Evolutionary conservation across 176 grass and related monocot species (phyloP), one percentile per base, ranked within the genome.

Genomic region (Tillandsia leiboldiana): DNA sequence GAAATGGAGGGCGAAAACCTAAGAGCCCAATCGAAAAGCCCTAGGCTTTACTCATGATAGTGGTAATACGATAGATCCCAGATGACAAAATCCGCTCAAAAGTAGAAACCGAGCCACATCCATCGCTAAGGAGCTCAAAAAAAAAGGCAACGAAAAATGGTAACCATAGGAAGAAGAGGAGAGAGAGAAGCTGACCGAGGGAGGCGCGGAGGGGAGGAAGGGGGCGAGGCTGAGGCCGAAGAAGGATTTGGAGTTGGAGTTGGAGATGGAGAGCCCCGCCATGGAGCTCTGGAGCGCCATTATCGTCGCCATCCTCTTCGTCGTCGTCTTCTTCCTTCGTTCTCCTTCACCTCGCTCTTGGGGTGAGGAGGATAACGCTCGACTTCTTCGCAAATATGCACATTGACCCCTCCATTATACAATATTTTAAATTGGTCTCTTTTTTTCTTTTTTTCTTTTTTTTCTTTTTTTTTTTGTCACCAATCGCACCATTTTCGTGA

Each of bases 281-380:
- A 84, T 79, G 48, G 82, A 79, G 66, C 66, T 63, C 59, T 79
- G 77, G n/a, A 84, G 77, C 59, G 65, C 71, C 78, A 64, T 61
- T 70, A 71, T 65, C 42, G 49, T 65, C 29, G 82, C 77, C 82
- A 79, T 84, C 50, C 49, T 61, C 58, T 10, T 69, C 67, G 20
- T 71, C 53, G 66, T 78, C 52, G 28, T 64, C 72, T 56, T 12
- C 23, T 51, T 15, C 5, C 2, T 66, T 53, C 64, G 23, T 70
- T 69, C 65, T 61, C 73, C 13, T n/a, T 66, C 67, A 6, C 24
- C 52, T 53, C 51, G 59, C 8, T 49, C 68, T 63, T 50, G 76
- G 10, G 15, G 6, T 51, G 50, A 3, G 33, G 50, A 3, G 33
- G 51, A 42, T 42, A 42, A 42, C 33, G 33, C 33, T 42, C 33